These are phyloP conservation scores for Leishmania turanica DNA, from an alignment of 208 protist genomes.

Conservation along the genomic window DNA sequence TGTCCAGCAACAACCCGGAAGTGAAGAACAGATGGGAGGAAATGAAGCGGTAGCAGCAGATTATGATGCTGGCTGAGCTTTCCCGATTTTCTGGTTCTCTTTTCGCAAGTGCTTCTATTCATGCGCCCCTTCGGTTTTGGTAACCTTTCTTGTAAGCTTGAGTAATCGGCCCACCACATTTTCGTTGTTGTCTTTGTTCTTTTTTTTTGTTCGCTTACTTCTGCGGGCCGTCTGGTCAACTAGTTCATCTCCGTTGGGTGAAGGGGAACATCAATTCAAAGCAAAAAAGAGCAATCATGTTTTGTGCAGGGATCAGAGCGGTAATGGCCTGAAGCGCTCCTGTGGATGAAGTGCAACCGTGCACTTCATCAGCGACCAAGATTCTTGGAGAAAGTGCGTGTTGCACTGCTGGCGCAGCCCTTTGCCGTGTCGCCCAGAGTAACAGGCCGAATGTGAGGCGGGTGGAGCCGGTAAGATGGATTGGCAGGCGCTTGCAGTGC, in stretches of 20 bases:
- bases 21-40: constrained; percentile 61
- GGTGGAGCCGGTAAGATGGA: not conserved
- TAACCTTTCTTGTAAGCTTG: constrained; percentile 15
- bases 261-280: constrained; percentile 4
- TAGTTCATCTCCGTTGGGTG: not conserved
- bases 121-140: constrained; percentile 7
- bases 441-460: not conserved
- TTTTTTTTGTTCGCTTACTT: constrained; percentile 5
- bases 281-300: not conserved
- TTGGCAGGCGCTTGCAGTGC: not conserved
- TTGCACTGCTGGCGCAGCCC: not conserved
- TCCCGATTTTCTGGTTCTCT: not conserved
- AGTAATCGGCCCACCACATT: not conserved
- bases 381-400: not conserved
- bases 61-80: not conserved
- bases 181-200: not conserved
- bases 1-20: constrained; percentile 45
- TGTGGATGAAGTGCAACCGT: not conserved
- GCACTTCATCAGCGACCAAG: not conserved
- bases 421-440: not conserved
- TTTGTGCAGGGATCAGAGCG: not conserved
- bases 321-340: not conserved
- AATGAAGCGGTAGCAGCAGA: constrained; percentile 61
- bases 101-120: not conserved
- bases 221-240: constrained; percentile 6